A percentile compares a stretch with the other conserved stretches of the same genome.
These are phyloP conservation scores for Chrysanthemum seticuspe DNA, from an alignment of 129 eudicot genomes.

Conservation along the genomic window DNA sequence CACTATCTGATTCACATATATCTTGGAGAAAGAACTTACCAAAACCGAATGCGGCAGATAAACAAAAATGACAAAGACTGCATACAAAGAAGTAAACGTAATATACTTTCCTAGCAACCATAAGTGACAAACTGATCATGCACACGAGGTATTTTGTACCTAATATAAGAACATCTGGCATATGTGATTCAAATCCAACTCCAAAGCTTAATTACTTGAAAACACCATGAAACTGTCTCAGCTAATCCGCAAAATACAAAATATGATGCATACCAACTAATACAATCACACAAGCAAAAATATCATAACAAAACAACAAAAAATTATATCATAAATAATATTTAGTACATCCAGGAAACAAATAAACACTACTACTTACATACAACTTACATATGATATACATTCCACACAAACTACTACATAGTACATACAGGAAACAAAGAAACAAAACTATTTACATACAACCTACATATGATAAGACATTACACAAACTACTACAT, in stretches of 20 bases:
- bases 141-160: neutral
- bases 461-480: too few species aligned
- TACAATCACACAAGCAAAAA: too few species aligned
- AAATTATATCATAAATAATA: too few species aligned
- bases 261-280: too few species aligned
- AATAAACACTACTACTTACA: too few species aligned
- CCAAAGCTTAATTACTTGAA: neutral
- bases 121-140: neutral
- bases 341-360: too few species aligned
- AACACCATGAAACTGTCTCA: conserved; percentile 17
- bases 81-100: conserved; percentile 5
- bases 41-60: neutral
- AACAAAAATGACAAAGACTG: conserved; percentile 2
- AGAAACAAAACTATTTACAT: too few species aligned
- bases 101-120: conserved; percentile 4
- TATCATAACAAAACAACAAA: too few species aligned
- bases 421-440: too few species aligned
- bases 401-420: too few species aligned
- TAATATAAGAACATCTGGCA: neutral
- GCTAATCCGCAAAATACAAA: neutral
- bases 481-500: too few species aligned
- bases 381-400: too few species aligned
- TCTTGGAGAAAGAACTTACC: neutral
- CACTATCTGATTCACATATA: neutral
- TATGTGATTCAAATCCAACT: neutral